Conservation (phyloP, 179 eudicot species). For the Sideroxylon spinosum region DNA sequence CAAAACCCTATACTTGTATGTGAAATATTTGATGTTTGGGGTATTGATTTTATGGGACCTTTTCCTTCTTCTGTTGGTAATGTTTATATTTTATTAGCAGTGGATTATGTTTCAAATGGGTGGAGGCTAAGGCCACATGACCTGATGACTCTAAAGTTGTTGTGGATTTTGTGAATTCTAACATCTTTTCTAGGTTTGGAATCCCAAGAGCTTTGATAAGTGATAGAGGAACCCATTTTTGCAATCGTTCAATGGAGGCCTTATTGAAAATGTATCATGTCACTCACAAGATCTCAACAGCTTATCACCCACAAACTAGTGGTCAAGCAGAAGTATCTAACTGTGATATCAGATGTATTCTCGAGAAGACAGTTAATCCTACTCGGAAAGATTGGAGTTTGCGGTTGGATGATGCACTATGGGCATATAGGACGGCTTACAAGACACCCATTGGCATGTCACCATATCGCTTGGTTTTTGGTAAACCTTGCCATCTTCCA, state of each 20-base stretch:
- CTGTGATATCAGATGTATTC: background rate
- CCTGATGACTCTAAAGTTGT: slow-evolving; percentile 3
- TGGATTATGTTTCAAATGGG: slow-evolving; percentile 15
- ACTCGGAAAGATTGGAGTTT: slow-evolving; percentile 4
- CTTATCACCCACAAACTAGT: background rate
- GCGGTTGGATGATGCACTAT: background rate
- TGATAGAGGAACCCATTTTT: background rate
- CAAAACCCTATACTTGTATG: background rate
- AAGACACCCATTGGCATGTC: slow-evolving; percentile 9
- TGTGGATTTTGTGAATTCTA: slow-evolving; percentile 8
- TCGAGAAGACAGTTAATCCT: background rate
- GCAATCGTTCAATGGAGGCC: background rate
- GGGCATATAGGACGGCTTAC: background rate
- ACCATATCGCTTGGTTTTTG: slow-evolving; percentile 2
- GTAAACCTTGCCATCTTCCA: slow-evolving; percentile 12
- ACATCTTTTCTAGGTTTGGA: slow-evolving; percentile 4
- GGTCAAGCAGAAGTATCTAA: background rate
- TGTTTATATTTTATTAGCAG: slow-evolving; percentile 5
- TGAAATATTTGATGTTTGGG: slow-evolving; percentile 2
- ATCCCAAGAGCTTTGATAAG: background rate
- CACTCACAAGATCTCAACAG: background rate
- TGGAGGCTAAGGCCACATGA: background rate
- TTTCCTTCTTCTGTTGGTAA: background rate
- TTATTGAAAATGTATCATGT: background rate
- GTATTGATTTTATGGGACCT: slow-evolving; percentile 11